Percentiles rank a stretch among this genome's conserved stretches.
phyloP scores from a whole-genome alignment of 176 grass and related monocot genomes.

The Microstegium vimineum region DNA sequence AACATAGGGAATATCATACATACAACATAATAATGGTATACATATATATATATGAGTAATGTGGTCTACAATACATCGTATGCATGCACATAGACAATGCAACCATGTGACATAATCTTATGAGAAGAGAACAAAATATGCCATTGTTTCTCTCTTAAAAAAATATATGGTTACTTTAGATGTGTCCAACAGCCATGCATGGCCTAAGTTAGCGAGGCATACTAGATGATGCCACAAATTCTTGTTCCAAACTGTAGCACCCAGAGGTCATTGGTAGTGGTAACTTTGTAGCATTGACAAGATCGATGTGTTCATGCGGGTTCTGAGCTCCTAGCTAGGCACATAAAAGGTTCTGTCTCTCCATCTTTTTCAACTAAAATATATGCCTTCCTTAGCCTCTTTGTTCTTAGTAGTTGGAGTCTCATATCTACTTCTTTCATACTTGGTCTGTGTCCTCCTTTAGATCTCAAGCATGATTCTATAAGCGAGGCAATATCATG shows the following conservation, averaged over 20 bases:
- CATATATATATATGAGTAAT: background rate
- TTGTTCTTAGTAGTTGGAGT: background rate
- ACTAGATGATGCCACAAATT: background rate
- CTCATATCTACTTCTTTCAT: background rate
- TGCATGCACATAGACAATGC: background rate
- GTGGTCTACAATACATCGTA: background rate
- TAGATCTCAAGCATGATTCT: background rate
- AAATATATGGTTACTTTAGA: background rate
- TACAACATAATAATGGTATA: background rate
- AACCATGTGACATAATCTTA: background rate
- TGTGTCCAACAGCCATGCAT: no score
- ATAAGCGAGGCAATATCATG: background rate
- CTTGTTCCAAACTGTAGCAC: background rate
- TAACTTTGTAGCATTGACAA: background rate
- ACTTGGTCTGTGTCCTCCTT: background rate
- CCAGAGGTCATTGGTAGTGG: background rate
- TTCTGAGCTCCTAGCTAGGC: background rate
- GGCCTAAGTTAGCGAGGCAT: background rate
- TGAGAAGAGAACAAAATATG: background rate
- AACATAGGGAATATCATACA: no score
- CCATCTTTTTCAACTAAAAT: background rate
- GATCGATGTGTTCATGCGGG: background rate
- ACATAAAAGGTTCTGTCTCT: background rate
- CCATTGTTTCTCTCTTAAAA: background rate
- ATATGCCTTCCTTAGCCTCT: background rate